Conservation (phyloP, 2,329 filamentous ascomycete species). For the Botrytis fabae region DNA sequence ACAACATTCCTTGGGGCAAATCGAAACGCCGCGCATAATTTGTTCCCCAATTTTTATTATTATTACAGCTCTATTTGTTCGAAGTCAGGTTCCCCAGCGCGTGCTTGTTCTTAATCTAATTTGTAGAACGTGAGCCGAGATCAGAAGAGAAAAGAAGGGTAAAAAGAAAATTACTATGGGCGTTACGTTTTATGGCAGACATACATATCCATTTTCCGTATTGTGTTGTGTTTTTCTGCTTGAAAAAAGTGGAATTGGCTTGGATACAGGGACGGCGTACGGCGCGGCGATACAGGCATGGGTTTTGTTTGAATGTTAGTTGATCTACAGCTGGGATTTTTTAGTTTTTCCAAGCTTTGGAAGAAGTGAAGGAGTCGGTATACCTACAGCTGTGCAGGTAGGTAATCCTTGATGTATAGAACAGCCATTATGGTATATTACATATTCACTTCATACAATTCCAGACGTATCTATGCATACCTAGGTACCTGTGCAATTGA, state of each 20-base stretch:
- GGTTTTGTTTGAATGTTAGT: background rate
- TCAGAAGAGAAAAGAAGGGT: background rate
- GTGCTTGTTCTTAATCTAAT: background rate
- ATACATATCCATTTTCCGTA: background rate
- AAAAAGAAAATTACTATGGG: slow-evolving; percentile 5
- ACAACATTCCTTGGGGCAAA: background rate
- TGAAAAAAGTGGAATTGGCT: background rate
- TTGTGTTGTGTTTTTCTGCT: background rate
- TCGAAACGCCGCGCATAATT: background rate
- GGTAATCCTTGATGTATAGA: background rate
- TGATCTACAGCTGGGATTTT: background rate
- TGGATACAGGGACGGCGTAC: slow-evolving; percentile 3
- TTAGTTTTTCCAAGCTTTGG: background rate
- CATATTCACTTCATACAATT: background rate
- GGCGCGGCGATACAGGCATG: slow-evolving; percentile 4
- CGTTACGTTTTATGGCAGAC: background rate
- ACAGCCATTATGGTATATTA: background rate
- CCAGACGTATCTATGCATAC: background rate
- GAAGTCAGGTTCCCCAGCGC: background rate
- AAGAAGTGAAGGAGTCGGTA: background rate
- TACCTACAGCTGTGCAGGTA: background rate
- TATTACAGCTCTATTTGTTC: background rate
- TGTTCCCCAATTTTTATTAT: background rate
- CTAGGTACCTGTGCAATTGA: background rate
- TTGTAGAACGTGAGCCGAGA: background rate